phyloP scores from a whole-genome alignment of 768 basidiomycete species.

The Hygrophoropsis aurantiaca region DNA sequence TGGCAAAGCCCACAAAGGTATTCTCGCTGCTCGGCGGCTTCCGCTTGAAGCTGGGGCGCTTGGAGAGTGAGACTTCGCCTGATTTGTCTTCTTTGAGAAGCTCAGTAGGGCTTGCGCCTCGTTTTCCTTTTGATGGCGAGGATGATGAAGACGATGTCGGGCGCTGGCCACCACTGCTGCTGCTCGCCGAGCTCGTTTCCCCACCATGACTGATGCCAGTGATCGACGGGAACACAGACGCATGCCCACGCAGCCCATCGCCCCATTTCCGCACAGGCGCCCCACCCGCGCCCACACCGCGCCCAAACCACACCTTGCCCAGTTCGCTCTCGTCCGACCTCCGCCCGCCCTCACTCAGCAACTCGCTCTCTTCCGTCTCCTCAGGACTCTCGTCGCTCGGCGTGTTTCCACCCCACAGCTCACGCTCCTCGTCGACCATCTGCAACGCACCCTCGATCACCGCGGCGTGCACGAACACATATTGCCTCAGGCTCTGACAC shows the following conservation, averaged over 20 bases:
- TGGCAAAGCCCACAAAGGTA: neutral
- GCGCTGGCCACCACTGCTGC: conserved; percentile 3
- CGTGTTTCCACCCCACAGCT: conserved; percentile 28
- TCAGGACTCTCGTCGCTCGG: conserved; percentile 21
- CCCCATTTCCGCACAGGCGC: neutral
- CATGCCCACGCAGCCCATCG: conserved; percentile 2
- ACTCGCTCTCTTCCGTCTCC: conserved; percentile 4
- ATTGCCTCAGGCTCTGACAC: conserved; percentile 93
- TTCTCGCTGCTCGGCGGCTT: conserved; percentile 21
- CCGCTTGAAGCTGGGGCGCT: conserved; percentile 67
- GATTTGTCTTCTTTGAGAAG: conserved; percentile 58
- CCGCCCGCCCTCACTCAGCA: conserved; percentile 12
- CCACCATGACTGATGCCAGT: conserved; percentile 1
- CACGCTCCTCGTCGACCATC: conserved; percentile 72
- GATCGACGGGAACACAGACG: conserved; percentile 8
- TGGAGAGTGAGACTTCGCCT: conserved; percentile 56
- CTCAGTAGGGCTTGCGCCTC: conserved; percentile 73
- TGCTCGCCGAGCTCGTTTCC: conserved; percentile 5
- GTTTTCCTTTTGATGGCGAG: conserved; percentile 52
- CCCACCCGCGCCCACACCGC: neutral
- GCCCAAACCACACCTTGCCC: conserved; percentile 7
- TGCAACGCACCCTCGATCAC: conserved; percentile 78
- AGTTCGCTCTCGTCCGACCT: conserved; percentile 16
- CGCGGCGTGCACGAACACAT: conserved; percentile 89
- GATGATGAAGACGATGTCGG: conserved; percentile 12